Conservation (phyloP, 2,329 filamentous ascomycete genomes). For the Penicillium sp. region DNA sequence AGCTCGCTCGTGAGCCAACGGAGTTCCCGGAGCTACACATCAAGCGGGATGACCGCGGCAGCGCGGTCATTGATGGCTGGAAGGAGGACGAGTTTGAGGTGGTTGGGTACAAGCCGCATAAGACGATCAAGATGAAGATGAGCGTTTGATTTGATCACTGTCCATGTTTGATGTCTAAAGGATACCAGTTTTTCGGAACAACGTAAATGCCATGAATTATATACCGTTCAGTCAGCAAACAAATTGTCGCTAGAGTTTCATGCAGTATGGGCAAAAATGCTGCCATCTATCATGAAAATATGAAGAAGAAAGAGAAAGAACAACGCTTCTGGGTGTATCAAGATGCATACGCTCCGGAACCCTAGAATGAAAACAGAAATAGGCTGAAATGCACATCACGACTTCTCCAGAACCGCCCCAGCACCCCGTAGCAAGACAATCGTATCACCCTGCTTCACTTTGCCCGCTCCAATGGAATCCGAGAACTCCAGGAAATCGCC, state of each 20-base stretch:
- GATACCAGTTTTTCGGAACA: slow-evolving; percentile 24
- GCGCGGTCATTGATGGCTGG: slow-evolving; percentile 92
- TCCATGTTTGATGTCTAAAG: slow-evolving; percentile 18
- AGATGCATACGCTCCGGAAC: slow-evolving; percentile 10
- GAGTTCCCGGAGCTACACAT: slow-evolving; percentile 79
- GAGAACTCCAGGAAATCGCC: slow-evolving; percentile 82
- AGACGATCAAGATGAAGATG: slow-evolving; percentile 97
- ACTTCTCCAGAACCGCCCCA: slow-evolving; percentile 67
- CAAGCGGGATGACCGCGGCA: slow-evolving; percentile 62
- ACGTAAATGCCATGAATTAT: slow-evolving; percentile 1
- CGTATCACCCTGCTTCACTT: slow-evolving; percentile 77
- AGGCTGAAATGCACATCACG: slow-evolving; percentile 35
- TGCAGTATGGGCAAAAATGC: slow-evolving; percentile 6
- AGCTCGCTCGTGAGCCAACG: slow-evolving; percentile 75
- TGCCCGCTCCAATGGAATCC: slow-evolving; percentile 75
- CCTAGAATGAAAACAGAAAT: slow-evolving; percentile 8
- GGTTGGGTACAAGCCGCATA: slow-evolving; percentile 84
- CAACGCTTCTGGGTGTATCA: slow-evolving; percentile 11
- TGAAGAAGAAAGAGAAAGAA: slow-evolving; percentile 1
- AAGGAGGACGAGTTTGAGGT: slow-evolving; percentile 82
- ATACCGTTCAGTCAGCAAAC: too few relatives aligned
- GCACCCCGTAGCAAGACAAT: slow-evolving; percentile 84
- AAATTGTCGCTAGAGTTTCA: not conserved
- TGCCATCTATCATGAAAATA: not conserved
- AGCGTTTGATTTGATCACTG: slow-evolving; percentile 60